These are phyloP conservation scores for Proteromonas lacertae DNA, from an alignment of 352 stramenopile species.

Conservation along the genomic window DNA sequence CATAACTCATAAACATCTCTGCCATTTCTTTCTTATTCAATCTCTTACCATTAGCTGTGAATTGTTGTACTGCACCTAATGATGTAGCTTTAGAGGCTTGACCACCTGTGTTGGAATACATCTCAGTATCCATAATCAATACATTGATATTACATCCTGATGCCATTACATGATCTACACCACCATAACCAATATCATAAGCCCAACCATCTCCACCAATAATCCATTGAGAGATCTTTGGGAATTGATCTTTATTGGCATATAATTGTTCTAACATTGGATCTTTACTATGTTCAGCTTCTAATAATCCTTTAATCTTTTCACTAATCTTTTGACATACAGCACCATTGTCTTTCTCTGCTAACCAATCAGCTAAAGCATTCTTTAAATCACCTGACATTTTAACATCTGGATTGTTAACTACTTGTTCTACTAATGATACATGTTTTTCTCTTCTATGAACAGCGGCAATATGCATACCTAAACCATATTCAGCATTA, in stretches of 20 bases:
- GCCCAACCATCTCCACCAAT: slow-evolving; percentile 25
- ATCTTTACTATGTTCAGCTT: slow-evolving; percentile 7
- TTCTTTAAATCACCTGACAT: slow-evolving; percentile 13
- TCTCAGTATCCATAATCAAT: slow-evolving; percentile 23
- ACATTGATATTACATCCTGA: slow-evolving; percentile 24
- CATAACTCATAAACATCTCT: slow-evolving; percentile 60
- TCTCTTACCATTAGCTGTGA: slow-evolving; percentile 17
- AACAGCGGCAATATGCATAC: slow-evolving; percentile 8
- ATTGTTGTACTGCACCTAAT: slow-evolving; percentile 15
- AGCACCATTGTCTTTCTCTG: slow-evolving; percentile 18
- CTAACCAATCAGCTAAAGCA: slow-evolving; percentile 20
- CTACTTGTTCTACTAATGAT: slow-evolving; percentile 7
- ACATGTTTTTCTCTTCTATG: too few relatives aligned
- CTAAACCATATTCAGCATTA: slow-evolving; percentile 18
- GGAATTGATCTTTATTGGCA: slow-evolving; percentile 19
- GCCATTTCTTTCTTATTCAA: slow-evolving; percentile 52
- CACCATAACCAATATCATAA: slow-evolving; percentile 23
- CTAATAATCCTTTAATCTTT: slow-evolving; percentile 16
- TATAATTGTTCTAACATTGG: slow-evolving; percentile 13
- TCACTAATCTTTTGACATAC: slow-evolving; percentile 17
- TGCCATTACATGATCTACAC: slow-evolving; percentile 20
- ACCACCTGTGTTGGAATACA: slow-evolving; percentile 20
- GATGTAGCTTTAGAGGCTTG: slow-evolving; percentile 19
- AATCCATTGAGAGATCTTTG: slow-evolving; percentile 23
- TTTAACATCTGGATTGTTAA: slow-evolving; percentile 1